These are phyloP conservation scores for Alternaria hordeiaustralica DNA, from an alignment of 2,329 filamentous ascomycete genomes.

Conservation along the genomic window DNA sequence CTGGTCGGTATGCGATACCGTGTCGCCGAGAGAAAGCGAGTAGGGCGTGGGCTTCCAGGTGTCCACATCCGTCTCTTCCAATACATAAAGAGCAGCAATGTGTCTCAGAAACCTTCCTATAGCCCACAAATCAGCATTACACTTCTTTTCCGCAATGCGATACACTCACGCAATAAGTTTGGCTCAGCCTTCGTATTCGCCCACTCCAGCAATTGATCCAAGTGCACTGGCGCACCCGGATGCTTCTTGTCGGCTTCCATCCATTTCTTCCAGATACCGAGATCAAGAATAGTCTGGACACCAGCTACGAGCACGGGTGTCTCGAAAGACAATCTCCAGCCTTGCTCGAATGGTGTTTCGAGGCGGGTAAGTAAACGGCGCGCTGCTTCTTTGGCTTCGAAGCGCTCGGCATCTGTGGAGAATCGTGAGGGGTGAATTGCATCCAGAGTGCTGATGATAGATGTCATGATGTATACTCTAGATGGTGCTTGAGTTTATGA, in stretches of 20 bases:
- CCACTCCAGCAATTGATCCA: conserved; percentile 3
- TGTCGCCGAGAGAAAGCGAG: conserved; percentile 7
- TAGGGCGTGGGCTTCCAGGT: conserved; percentile 11
- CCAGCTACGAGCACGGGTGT: conserved; percentile 3
- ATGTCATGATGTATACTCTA: not conserved
- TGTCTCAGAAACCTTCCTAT: not conserved
- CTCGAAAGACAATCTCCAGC: conserved; percentile 6
- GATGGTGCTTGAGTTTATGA: not conserved
- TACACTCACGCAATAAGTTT: not conserved
- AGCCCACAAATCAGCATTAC: not conserved
- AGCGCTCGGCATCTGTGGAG: not conserved
- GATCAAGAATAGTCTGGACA: not conserved
- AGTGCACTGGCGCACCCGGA: not conserved
- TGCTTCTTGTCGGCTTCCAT: not conserved
- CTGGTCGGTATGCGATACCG: conserved; percentile 2
- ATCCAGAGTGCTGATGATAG: not conserved
- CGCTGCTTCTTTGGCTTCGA: conserved; percentile 7
- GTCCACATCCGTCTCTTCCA: conserved; percentile 1
- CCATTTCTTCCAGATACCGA: conserved; percentile 9
- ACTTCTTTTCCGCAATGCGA: no score
- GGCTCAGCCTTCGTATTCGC: not conserved
- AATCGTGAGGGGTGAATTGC: not conserved
- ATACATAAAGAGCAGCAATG: conserved; percentile 4
- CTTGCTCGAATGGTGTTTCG: conserved; percentile 6
- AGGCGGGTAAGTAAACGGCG: conserved; percentile 2